Conservation (phyloP, 805 yeast species). For the Hemisphaericaspora nanyangensis region DNA sequence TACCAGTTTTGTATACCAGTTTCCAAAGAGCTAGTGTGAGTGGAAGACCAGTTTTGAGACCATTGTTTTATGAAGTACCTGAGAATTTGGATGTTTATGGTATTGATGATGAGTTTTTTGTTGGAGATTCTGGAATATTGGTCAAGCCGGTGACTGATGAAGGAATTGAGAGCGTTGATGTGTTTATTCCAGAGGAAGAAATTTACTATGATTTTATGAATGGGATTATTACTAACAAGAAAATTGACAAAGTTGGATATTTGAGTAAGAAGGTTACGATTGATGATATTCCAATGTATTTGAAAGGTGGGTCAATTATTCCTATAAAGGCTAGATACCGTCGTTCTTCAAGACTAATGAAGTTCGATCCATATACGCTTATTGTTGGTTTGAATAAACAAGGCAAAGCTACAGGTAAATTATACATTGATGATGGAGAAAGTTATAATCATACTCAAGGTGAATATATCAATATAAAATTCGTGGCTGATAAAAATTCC, state of each 20-base stretch:
- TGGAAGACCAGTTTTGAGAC: slow-evolving; percentile 72
- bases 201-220: slow-evolving; percentile 53
- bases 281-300: slow-evolving; percentile 62
- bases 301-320: slow-evolving; percentile 77
- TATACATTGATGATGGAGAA: slow-evolving; percentile 86
- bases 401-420: slow-evolving; percentile 51
- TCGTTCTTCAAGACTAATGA: slow-evolving; percentile 74
- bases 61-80: slow-evolving; percentile 58
- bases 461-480: slow-evolving; percentile 42
- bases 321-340: slow-evolving; percentile 70
- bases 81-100: slow-evolving; percentile 44
- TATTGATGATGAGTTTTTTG: slow-evolving; percentile 79
- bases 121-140: slow-evolving; percentile 67
- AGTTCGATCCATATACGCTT: slow-evolving; percentile 75
- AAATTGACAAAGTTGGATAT: slow-evolving; percentile 25
- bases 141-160: slow-evolving; percentile 77
- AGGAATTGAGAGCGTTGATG: slow-evolving; percentile 33
- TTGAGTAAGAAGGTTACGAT: slow-evolving; percentile 43
- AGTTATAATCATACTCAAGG: slow-evolving; percentile 54
- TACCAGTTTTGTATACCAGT: slow-evolving; percentile 78
- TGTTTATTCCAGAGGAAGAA: slow-evolving; percentile 53
- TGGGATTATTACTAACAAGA: slow-evolving; percentile 16
- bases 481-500: slow-evolving; percentile 33
- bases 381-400: slow-evolving; percentile 52
- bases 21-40: slow-evolving; percentile 58